Evolutionary conservation across 805 yeast genomes (phyloP), one percentile per base, ranked within the genome.

Genomic region (Lachancea kluyveri): DNA sequence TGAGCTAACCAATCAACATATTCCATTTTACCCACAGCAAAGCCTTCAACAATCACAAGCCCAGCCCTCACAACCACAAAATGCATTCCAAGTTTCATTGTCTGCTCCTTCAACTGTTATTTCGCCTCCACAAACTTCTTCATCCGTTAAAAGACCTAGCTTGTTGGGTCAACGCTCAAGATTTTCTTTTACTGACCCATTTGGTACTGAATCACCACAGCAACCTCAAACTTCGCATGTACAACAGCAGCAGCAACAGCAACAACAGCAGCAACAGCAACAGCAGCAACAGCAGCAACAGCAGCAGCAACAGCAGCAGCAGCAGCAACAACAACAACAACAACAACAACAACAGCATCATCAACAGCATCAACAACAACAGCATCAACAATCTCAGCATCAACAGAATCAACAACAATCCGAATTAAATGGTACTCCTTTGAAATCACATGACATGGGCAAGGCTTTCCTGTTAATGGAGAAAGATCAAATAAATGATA

Each of bases 171-270:
- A 74, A 48, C 60, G 83, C 43, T 76, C 83, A n/a, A 65, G 85
- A 43, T 78, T 79, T 46, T 63, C 79, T 22, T 79, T 79, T 50
- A 70, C 78, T 42, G 86, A 79, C 49, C 84, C 85, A 7, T 70
- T 71, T 45, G 56, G 50, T n/a, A 49, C 45, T 20, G 64, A 60
- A 14, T 24, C 47, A 4, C 36, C 47, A 14, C 33, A 30, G 19
- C 33, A 18, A n/a, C 28, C 17, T n/a, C n/a, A n/a, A n/a, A n/a
- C n/a, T n/a, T n/a, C n/a, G n/a, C n/a, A n/a, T n/a, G n/a, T n/a
- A 11, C 20, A 16, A 5, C 17, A 23, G 18, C 20, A 17, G 26
- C n/a, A 26, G 24, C 8, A 29, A 15, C 42, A 31, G 15, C 31
- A 30, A n/a, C 37, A 29, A 15, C 28, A 31, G 15, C 39, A 39